These are phyloP conservation scores for Mollisiaceae sp. DNA, from an alignment of 2,329 filamentous ascomycete species.

Conservation along the genomic window DNA sequence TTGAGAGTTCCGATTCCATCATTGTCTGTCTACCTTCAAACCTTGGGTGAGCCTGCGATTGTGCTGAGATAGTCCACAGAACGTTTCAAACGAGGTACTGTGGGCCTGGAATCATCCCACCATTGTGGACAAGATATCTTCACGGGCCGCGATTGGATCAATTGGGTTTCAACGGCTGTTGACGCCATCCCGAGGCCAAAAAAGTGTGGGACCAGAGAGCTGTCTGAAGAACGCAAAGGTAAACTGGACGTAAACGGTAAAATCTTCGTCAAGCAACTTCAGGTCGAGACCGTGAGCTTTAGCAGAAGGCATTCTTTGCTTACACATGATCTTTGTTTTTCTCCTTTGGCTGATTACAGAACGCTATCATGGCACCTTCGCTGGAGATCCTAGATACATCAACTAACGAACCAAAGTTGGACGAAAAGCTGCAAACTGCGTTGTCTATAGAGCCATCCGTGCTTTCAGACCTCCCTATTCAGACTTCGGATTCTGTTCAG, in stretches of 20 bases:
- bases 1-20: neutral
- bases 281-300: neutral
- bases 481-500: neutral
- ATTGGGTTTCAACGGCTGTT: neutral
- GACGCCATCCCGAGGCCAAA: neutral
- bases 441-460: neutral
- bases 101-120: neutral
- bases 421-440: neutral
- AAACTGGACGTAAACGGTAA: neutral
- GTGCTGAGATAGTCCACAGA: neutral
- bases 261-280: neutral
- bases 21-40: neutral
- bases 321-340: neutral
- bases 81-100: neutral
- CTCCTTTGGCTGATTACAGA: neutral
- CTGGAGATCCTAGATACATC: neutral
- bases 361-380: neutral
- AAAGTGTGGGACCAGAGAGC: neutral
- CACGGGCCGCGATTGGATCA: neutral
- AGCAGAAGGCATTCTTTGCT: neutral
- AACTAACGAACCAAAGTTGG: neutral
- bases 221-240: neutral
- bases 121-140: neutral
- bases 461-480: neutral
- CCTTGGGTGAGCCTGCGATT: neutral